Conservation (phyloP, 768 basidiomycete genomes). For the Clavulina sp. region DNA sequence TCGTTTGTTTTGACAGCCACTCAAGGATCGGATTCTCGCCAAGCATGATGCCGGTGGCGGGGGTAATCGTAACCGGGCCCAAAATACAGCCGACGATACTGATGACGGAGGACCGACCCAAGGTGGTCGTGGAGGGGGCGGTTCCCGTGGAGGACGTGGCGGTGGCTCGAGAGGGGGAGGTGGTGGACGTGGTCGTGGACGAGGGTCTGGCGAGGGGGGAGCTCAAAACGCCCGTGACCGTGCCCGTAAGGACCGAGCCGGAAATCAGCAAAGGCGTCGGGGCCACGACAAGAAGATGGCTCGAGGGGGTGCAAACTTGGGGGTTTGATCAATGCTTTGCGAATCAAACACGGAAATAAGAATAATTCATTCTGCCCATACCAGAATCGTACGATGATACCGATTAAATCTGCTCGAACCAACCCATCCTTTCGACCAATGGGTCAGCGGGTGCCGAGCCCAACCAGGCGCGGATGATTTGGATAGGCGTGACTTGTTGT, state of each 20-base stretch:
- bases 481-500: no score
- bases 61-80: slow-evolving; percentile 5
- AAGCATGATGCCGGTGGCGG: slow-evolving; percentile 36
- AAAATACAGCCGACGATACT: slow-evolving; percentile 5
- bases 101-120: slow-evolving; percentile 25
- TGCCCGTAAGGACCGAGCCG: slow-evolving; percentile 55
- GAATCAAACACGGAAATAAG: no score
- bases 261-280: slow-evolving; percentile 58
- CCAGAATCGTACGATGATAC: no score
- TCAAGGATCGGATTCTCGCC: slow-evolving; percentile 52
- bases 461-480: no score
- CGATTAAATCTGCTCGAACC: no score
- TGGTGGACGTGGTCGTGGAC: slow-evolving; percentile 23
- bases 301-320: slow-evolving; percentile 39
- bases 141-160: slow-evolving; percentile 22
- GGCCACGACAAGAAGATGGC: slow-evolving; percentile 87
- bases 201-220: slow-evolving; percentile 12
- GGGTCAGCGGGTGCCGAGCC: no score
- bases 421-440: no score
- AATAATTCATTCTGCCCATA: no score
- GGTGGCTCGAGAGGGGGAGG: slow-evolving; percentile 22
- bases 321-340: no score
- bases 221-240: slow-evolving; percentile 29
- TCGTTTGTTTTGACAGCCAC: slow-evolving; percentile 28
- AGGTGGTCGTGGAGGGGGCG: slow-evolving; percentile 25